Evolutionary conservation across 345 rosid species (phyloP), one percentile per base, ranked within the genome.

Genomic region (Salix udensis): DNA sequence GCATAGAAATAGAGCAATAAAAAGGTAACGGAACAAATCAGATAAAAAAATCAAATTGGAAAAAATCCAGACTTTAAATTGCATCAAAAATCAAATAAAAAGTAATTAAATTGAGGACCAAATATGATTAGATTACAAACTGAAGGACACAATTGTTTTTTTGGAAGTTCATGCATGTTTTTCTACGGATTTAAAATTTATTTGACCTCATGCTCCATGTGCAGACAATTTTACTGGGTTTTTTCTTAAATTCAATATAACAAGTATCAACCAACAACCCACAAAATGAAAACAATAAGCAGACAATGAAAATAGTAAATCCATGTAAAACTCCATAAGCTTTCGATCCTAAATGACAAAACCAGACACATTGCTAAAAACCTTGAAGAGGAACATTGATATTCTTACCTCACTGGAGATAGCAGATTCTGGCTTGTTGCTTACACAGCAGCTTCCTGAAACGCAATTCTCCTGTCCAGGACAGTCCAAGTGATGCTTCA

Each of bases 401-500:
- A 70, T n/a, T n/a, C 85, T 82, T 74, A 91, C 98, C 97, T 90
- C 88, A 74, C 74, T 73, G 37, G 34, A 31, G 39, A 67, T 67
- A 81, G 81, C 80, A 80, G 74, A 80, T 60, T 87, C 82, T 71
- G 76, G 82, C 76, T 26, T 68, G 12, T 79, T 76, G 74, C 82
- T 66, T 52, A 67, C 79, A 46, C 83, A 74, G 79, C 76, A 84
- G 76, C 85, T 82, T 68, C 80, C 81, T 75, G 74, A 79, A 78
- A 71, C 30, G 65, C 79, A 66, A 16, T 67, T 66, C 64, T 82
- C 74, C 60, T 26, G 78, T 46, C 70, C 76, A 16, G 68, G 26
- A 71, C 48, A 70, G 37, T 73, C 87, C 62, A 85, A 68, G 21
- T 58, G 62, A 65, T 71, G 72, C 44, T 67, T 71, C 7, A 66